phyloP scores from a whole-genome alignment of 768 basidiomycete genomes.

The Rhizopogon rudus region DNA sequence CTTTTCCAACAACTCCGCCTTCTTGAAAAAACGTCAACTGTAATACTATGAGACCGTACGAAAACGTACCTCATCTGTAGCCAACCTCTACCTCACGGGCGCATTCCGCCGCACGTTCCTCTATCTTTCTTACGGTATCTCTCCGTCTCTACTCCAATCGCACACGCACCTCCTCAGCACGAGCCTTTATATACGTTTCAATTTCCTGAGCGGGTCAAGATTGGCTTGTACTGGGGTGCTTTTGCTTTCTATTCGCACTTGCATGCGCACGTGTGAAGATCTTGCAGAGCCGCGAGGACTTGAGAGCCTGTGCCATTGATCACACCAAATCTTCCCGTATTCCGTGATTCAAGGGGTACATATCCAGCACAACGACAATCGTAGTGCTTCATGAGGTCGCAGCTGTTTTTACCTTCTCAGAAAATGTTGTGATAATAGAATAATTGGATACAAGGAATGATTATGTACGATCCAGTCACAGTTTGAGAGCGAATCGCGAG shows the following conservation, averaged over 20 bases:
- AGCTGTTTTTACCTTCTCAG: too few relatives aligned
- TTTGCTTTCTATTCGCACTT: conserved; percentile 62
- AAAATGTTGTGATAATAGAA: too few relatives aligned
- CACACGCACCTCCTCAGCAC: conserved; percentile 45
- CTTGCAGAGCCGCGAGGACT: conserved; percentile 65
- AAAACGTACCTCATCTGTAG: too few relatives aligned
- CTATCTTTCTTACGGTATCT: conserved; percentile 15
- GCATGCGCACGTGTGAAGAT: conserved; percentile 60
- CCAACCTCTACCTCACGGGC: too few relatives aligned
- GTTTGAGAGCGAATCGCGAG: too few relatives aligned
- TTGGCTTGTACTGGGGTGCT: conserved; percentile 44
- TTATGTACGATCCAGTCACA: too few relatives aligned
- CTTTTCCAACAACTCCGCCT: conserved; percentile 30
- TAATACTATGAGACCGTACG: not conserved
- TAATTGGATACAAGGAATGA: too few relatives aligned
- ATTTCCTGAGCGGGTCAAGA: conserved; percentile 54
- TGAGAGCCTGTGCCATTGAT: conserved; percentile 52
- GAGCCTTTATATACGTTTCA: conserved; percentile 55
- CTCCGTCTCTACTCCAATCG: conserved; percentile 49
- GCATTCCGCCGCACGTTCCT: too few relatives aligned
- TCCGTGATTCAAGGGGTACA: too few relatives aligned
- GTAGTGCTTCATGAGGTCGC: too few relatives aligned
- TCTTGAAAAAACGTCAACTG: conserved; percentile 19
- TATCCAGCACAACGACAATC: too few relatives aligned
- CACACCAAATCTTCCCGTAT: too few relatives aligned